A percentile compares a stretch with the other conserved stretches of the same genome.
These are phyloP conservation scores for Aspergillus fumigatus DNA, from an alignment of 2,329 filamentous ascomycete genomes.

Conservation along the genomic window DNA sequence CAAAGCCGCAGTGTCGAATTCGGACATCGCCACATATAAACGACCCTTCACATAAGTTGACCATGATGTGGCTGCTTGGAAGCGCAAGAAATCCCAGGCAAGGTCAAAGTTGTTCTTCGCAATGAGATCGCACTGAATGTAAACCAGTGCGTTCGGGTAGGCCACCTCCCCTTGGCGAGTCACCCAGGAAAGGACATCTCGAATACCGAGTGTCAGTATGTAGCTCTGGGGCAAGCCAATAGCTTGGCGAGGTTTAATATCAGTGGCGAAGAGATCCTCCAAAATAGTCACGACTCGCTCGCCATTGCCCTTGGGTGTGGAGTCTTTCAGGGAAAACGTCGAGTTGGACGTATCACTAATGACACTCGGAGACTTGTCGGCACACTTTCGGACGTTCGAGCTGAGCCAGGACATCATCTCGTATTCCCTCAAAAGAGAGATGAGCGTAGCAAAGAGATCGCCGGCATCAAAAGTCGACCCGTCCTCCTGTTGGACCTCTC, in stretches of 20 bases:
- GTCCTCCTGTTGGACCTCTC: conserved; percentile 70
- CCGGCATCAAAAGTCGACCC: conserved; percentile 61
- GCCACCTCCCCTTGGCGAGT: conserved; percentile 52
- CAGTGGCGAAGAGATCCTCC: conserved; percentile 42
- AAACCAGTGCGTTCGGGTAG: conserved; percentile 59
- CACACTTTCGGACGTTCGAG: conserved; percentile 34
- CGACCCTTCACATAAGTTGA: conserved; percentile 77
- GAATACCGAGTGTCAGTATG: conserved; percentile 39
- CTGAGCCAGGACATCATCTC: conserved; percentile 66
- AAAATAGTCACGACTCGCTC: conserved; percentile 34
- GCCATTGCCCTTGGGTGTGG: conserved; percentile 17
- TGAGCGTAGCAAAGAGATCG: conserved; percentile 58
- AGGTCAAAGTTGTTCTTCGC: conserved; percentile 63
- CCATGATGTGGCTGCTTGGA: conserved; percentile 57
- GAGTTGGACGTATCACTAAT: conserved; percentile 21
- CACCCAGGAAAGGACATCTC: conserved; percentile 43
- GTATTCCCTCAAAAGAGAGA: conserved; percentile 66
- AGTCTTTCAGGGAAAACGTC: conserved; percentile 23
- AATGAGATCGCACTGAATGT: conserved; percentile 65
- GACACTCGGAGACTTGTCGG: conserved; percentile 19
- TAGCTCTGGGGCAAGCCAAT: conserved; percentile 39
- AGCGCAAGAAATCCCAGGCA: conserved; percentile 62
- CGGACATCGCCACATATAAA: conserved; percentile 66
- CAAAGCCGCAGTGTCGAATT: conserved; percentile 67
- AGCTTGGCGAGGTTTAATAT: conserved; percentile 40